These are phyloP conservation scores for Calonectria multiphialidica DNA, from an alignment of 2,329 filamentous ascomycete genomes.

Conservation along the genomic window DNA sequence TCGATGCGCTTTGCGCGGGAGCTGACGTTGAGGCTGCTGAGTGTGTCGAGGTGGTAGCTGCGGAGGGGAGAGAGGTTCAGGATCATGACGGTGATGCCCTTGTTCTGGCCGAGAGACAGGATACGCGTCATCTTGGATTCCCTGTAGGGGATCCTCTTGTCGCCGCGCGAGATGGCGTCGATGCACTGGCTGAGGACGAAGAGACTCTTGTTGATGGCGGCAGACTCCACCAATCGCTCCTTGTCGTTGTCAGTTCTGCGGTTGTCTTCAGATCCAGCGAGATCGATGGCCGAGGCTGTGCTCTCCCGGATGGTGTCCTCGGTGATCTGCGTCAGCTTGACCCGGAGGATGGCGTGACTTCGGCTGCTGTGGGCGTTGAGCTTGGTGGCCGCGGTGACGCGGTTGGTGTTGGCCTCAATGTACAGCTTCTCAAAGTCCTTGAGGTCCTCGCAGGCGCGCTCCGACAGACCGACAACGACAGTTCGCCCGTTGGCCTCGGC, in stretches of 20 bases:
- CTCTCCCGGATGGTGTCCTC: slow-evolving; percentile 78
- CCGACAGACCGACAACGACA: slow-evolving; percentile 86
- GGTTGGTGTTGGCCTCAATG: slow-evolving; percentile 91
- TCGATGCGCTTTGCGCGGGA: slow-evolving; percentile 97
- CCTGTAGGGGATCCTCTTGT: slow-evolving; percentile 87
- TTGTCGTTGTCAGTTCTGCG: slow-evolving; percentile 93
- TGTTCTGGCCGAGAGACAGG: slow-evolving; percentile 91
- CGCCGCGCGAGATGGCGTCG: slow-evolving; percentile 85
- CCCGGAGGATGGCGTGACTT: slow-evolving; percentile 90
- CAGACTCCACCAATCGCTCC: slow-evolving; percentile 92
- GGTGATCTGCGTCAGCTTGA: slow-evolving; percentile 85
- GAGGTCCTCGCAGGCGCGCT: slow-evolving; percentile 83
- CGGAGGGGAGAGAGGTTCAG: slow-evolving; percentile 92
- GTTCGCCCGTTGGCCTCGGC: slow-evolving; percentile 91
- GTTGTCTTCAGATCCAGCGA: slow-evolving; percentile 97
- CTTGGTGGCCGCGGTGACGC: slow-evolving; percentile 91
- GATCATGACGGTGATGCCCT: slow-evolving; percentile 96
- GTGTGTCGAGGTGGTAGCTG: slow-evolving; percentile 92
- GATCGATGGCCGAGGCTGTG: slow-evolving; percentile 92
- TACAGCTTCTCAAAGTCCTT: slow-evolving; percentile 93
- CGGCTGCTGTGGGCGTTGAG: slow-evolving; percentile 92
- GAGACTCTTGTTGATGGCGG: slow-evolving; percentile 96
- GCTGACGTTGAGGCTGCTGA: slow-evolving; percentile 94
- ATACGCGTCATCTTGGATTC: slow-evolving; percentile 99
- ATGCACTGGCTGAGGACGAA: slow-evolving; percentile 97